Base-by-base conservation (phyloP, 2,329 filamentous ascomycete species). In the Venturia nashicola region DNA sequence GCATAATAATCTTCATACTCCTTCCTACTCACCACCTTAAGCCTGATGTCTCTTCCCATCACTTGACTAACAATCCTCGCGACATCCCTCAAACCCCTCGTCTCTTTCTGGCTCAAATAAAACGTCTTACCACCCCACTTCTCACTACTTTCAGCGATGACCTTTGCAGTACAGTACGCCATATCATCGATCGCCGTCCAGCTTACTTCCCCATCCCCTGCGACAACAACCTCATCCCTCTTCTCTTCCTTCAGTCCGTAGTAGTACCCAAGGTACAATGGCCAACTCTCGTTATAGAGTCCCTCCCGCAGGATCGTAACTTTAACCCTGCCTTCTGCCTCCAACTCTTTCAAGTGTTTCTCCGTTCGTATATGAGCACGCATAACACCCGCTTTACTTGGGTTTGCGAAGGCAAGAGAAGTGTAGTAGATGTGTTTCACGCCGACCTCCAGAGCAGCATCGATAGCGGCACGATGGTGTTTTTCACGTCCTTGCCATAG, bases 401-500 rank as follows among this genome's bases (percentile, higher is more conserved):
- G 74, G 46, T 73, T 75, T 18, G 68, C 70, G 62, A 80, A 79
- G 0, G 72, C 77, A 6, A 80, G 71, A 6, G 73, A 76, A 1
- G 76, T 77, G 70, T 79, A 79, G 68, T 78, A 79, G 55, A 80
- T 71, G 67, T 79, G 77, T 65, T 75, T 70, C 0, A 79, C 73
- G 14, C 76, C 75, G 2, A 70, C 75, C 46, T 72, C 68, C 12
- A 73, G 63, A 0, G 77, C 77, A 0, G 77, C 76, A 34, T 77
- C 74, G 11, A 80, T 73, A 14, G 74, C 77, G 2, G 71, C 71
- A 61, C 74, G 74, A 64, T 79, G 77, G 65, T 79, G 76, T 9
- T 71, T 73, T 65, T 79, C 77, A 20, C 78, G 71, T 12, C 78
- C 78, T 23, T 73, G 59, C 65, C 76, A 76, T 0, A 72, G 70